Base-by-base conservation (phyloP, 345 rosid genomes). In the Viola odorata region DNA sequence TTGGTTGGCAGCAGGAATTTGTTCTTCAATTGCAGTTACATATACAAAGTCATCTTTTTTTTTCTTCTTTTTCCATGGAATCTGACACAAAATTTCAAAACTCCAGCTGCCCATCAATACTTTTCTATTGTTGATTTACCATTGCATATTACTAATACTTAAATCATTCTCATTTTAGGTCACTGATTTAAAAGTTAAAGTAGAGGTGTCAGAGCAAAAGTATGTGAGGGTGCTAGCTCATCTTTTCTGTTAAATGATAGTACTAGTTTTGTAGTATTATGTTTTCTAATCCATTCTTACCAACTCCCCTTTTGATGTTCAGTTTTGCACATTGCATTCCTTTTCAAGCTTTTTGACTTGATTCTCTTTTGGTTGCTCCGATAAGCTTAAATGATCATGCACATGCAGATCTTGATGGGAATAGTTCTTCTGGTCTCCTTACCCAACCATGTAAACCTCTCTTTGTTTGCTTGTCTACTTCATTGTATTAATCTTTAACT, bases 291-390 rank as follows among this genome's bases (percentile, higher is more conserved):
- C 12, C 8, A 53, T 47, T 42, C 45, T 14, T 55, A 66, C 67
- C 77, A 55, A 63, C 68, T 69, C 69, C 74, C 67, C 60, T 65
- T 51, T 40, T 63, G 67, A 66, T 45, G 12, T 36, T 23, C 12
- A 59, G 41, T 8, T 60, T 1, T 5, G 63, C 41, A 12, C 49
- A 42, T 42, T 3, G 3, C 39, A 36, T 59, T 52, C 14, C 6
- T 56, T 62, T 55, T 42, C 63, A 17, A 50, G 45, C 44, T 23
- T 23, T 57, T 68, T 50, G 66, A 60, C 58, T 38, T 40, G 8
- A 37, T 44, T 59, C 65, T 60, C 55, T 71, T 40, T 65, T 51
- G 32, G 32, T 36, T 6, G 39, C 37, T 56, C 55, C 49, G 37
- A 12, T 32, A 50, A 41, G 41, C 14, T 57, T 56, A 14, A 13